Evolutionary conservation across 345 rosid genomes (phyloP).

Genomic region (Moricandia arvensis): DNA sequence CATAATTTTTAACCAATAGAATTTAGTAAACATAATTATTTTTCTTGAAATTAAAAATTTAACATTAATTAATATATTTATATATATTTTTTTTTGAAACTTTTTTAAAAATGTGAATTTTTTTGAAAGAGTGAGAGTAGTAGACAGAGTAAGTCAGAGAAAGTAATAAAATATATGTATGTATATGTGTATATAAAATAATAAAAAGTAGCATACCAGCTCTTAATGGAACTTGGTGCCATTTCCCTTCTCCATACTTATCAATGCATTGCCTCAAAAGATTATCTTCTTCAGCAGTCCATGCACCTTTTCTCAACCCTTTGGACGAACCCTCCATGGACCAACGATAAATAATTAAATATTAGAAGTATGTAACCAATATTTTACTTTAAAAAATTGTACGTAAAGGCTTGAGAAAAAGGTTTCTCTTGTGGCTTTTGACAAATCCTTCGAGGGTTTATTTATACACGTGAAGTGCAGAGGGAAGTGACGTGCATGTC

Average conservation of each 20-base stretch:
- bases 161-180: not conserved
- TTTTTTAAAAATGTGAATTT: too few relatives aligned
- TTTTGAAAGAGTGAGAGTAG: too few relatives aligned
- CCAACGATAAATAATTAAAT: not conserved
- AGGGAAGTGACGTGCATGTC: slow-evolving; percentile 24
- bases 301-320: slow-evolving; percentile 48
- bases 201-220: too few relatives aligned
- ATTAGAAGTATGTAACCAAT: not conserved
- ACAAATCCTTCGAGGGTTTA: slow-evolving; percentile 6
- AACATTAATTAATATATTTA: too few relatives aligned
- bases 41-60: too few relatives aligned
- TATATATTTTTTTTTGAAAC: too few relatives aligned
- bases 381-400: not conserved
- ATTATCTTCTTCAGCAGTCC: slow-evolving; percentile 53
- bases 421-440: slow-evolving; percentile 1
- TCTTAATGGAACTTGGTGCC: slow-evolving; percentile 47
- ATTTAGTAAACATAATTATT: too few relatives aligned
- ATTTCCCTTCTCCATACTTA: slow-evolving; percentile 47
- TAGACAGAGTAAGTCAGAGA: too few relatives aligned
- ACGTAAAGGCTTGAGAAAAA: not conserved
- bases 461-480: slow-evolving; percentile 16
- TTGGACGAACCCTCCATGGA: slow-evolving; percentile 19
- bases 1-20: too few relatives aligned
- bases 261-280: slow-evolving; percentile 44
- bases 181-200: too few relatives aligned